A percentile compares a stretch with the other conserved stretches of the same genome.
phyloP scores from a whole-genome alignment of 164 flowering plant genomes.

The Nymphaea thermarum region DNA sequence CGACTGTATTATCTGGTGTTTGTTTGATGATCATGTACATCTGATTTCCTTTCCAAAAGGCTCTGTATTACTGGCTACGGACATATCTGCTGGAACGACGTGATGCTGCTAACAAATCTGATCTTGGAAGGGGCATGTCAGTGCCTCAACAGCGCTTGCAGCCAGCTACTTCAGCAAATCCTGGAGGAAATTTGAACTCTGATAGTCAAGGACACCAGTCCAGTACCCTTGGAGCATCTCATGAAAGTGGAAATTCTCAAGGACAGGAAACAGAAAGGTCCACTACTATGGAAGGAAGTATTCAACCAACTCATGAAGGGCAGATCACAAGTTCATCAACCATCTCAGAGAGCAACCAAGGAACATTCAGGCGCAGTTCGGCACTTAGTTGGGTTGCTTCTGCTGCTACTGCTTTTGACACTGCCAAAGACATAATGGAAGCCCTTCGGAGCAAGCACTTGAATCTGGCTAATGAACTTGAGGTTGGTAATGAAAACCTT shows the following conservation, averaged over 20 bases:
- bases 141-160: constrained; percentile 93
- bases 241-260: constrained; percentile 75
- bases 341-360: constrained; percentile 52
- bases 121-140: constrained; percentile 54
- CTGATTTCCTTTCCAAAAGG: constrained; percentile 27
- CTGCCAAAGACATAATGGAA: constrained; percentile 98
- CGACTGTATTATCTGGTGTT: too few species aligned
- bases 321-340: constrained; percentile 47
- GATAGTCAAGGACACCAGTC: constrained; percentile 59
- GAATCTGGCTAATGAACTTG: constrained; percentile 97
- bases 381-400: constrained; percentile 48
- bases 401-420: constrained; percentile 93
- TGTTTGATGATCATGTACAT: too few species aligned
- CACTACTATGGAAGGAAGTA: constrained; percentile 36
- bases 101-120: constrained; percentile 91
- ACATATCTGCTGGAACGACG: constrained; percentile 97
- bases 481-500: constrained; percentile 27
- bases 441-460: constrained; percentile 88
- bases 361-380: constrained; percentile 52
- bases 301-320: constrained; percentile 53
- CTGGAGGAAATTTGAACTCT: constrained; percentile 21
- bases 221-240: constrained; percentile 38
- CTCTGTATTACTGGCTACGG: constrained; percentile 97
- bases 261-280: constrained; percentile 80
- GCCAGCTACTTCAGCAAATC: constrained; percentile 54